Conservation (phyloP, 1,139 yeast genomes). For the Meyerozyma carpophila region DNA sequence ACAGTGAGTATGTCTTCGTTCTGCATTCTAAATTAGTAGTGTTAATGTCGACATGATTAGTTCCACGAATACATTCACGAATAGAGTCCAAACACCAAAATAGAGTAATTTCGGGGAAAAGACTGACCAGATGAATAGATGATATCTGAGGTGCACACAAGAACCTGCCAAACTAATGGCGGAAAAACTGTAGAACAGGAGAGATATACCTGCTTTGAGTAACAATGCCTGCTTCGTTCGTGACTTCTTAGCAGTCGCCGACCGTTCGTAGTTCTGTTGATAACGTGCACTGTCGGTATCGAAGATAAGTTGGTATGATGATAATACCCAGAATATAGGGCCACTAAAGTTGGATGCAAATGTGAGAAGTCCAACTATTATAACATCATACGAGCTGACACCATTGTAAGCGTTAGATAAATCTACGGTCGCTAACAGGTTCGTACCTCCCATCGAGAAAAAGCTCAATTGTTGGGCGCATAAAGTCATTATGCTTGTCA, state of each 20-base stretch:
- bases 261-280: slow-evolving; percentile 7
- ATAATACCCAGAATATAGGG: slow-evolving; percentile 78
- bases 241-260: slow-evolving; percentile 1
- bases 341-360: slow-evolving; percentile 81
- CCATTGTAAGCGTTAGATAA: slow-evolving; percentile 92
- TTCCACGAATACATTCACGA: slow-evolving; percentile 45
- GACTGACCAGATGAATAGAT: slow-evolving; percentile 94
- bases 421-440: slow-evolving; percentile 87
- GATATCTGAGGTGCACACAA: slow-evolving; percentile 73
- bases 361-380: slow-evolving; percentile 73
- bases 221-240: slow-evolving; percentile 27
- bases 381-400: slow-evolving; percentile 58
- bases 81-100: slow-evolving; percentile 68
- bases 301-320: slow-evolving; percentile 41
- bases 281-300: slow-evolving; percentile 16
- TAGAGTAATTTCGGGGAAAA: slow-evolving; percentile 89
- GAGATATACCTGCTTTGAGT: slow-evolving; percentile 29
- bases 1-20: slow-evolving; percentile 40
- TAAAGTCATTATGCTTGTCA: slow-evolving; percentile 19
- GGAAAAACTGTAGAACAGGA: slow-evolving; percentile 53
- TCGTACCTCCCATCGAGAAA: slow-evolving; percentile 86
- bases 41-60: slow-evolving; percentile 13
- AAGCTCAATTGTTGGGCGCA: slow-evolving; percentile 69
- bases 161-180: slow-evolving; percentile 61
- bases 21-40: neutral